These are phyloP conservation scores for Eucalyptus pumila DNA, from an alignment of 345 rosid species.

Conservation along the genomic window DNA sequence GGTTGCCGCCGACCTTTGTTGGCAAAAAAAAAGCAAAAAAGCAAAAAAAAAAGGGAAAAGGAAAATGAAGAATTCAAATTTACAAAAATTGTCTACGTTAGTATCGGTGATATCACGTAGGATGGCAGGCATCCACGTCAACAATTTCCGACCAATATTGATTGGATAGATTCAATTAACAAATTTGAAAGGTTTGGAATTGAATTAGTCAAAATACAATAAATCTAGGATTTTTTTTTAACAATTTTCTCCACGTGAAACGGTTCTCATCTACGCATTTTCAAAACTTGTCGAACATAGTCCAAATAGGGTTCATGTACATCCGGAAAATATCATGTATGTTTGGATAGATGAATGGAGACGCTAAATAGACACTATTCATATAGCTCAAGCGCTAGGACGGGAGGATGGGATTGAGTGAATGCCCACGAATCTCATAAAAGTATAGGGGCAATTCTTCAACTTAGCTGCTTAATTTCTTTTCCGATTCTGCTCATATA, in stretches of 20 bases:
- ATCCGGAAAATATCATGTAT: neutral
- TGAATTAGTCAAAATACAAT: too few relatives aligned
- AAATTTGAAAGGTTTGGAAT: neutral
- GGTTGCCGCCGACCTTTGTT: fast-evolving
- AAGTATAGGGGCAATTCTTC: neutral
- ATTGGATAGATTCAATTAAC: too few relatives aligned
- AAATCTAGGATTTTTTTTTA: neutral
- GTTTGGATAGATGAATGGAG: neutral
- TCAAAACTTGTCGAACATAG: neutral
- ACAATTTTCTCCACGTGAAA: neutral
- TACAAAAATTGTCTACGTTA: neutral
- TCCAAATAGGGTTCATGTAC: neutral
- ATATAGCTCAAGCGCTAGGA: neutral
- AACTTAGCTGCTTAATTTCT: neutral
- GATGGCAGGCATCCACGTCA: fast-evolving
- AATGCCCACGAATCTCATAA: neutral
- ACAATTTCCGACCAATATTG: neutral
- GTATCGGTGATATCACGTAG: fast-evolving
- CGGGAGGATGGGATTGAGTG: neutral
- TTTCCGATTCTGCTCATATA: neutral
- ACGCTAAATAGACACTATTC: neutral
- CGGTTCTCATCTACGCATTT: neutral
- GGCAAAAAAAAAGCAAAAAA: too few relatives aligned
- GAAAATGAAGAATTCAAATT: too few relatives aligned
- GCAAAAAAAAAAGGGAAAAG: too few relatives aligned